Base-by-base conservation (phyloP, 768 basidiomycete genomes). In the Suillus lakei region DNA sequence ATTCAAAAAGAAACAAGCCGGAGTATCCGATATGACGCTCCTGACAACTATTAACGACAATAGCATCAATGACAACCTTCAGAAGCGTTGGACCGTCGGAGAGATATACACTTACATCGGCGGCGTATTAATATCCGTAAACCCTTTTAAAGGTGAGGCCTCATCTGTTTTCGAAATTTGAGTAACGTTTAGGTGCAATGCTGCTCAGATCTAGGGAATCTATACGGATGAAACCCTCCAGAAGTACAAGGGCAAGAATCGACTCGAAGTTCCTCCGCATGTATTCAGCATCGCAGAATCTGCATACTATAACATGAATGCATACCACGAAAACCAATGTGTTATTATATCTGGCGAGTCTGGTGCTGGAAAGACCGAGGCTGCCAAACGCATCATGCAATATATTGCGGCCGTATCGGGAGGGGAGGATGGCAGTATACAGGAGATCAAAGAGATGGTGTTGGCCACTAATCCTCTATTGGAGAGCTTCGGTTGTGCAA, bases 91-190 rank as follows among this genome's bases (percentile, higher is more conserved):
- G 91, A 91, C 88, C 65, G 96, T 91, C 71, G 92, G 83, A 62
- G 98, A 99, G 80, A 99, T 99, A 71, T 99, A 99, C 77, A 99
- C 98, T 9, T 99, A 99, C 78, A 99, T 99, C 79, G 98, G 98
- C n/a, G 84, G 91, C 70, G 98, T 99, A 32, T 79, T 99, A 70
- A 97, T 99, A 72, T 99, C 98, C n/a, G 98, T 99, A 70, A 99
- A 99, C 80, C 98, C 98, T 5, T 99, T 99, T 81, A 85, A 86
- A 89, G 95, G 96, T 93, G 61, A 32, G 46, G 6, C 76, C 66
- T 50, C 1, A 38, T n/a, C n/a, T 34, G 59, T 26, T 34, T 26
- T 21, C 10, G 9, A n/a, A 38, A 60, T 54, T 58, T 32, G 18
- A 9, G 62, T 59, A 60, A 58, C 69, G 67, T 62, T 50, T 60